These are phyloP conservation scores for Colletotrichum shisoi DNA, from an alignment of 2,329 filamentous ascomycete genomes.

Conservation along the genomic window DNA sequence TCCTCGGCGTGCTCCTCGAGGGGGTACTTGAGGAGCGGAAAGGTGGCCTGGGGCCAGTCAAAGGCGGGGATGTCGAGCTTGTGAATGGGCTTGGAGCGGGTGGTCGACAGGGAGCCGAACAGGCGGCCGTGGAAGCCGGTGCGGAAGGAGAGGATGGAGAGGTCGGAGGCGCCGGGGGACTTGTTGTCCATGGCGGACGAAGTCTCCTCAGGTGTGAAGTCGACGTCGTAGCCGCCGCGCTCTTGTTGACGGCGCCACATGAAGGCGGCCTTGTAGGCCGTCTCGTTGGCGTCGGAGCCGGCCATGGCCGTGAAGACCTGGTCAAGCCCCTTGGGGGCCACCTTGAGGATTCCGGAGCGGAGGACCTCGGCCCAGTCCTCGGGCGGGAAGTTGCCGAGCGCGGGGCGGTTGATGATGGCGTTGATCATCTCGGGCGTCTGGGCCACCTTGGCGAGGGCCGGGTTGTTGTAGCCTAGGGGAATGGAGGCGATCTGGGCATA, in stretches of 20 bases:
- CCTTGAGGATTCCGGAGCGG: constrained; percentile 79
- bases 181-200: constrained; percentile 80
- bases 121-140: constrained; percentile 89
- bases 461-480: constrained; percentile 92
- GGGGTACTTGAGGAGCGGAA: constrained; percentile 86
- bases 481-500: constrained; percentile 95
- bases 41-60: constrained; percentile 91
- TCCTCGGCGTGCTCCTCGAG: constrained; percentile 80
- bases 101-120: constrained; percentile 86
- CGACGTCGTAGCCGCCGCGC: constrained; percentile 77
- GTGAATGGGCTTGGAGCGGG: constrained; percentile 91
- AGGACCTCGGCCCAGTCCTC: constrained; percentile 83
- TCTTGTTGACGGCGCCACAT: constrained; percentile 87
- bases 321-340: constrained; percentile 81
- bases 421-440: constrained; percentile 79
- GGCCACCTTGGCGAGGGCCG: constrained; percentile 73
- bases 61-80: constrained; percentile 95
- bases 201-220: constrained; percentile 82
- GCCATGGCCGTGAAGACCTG: constrained; percentile 92
- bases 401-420: constrained; percentile 86
- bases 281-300: constrained; percentile 92
- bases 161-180: constrained; percentile 73
- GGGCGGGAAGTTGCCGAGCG: constrained; percentile 88
- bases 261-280: constrained; percentile 93
- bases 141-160: constrained; percentile 90